Evolutionary conservation across 2,329 filamentous ascomycete species (phyloP), one percentile per base, ranked within the genome.

Genomic region (Aspergillus sp.): DNA sequence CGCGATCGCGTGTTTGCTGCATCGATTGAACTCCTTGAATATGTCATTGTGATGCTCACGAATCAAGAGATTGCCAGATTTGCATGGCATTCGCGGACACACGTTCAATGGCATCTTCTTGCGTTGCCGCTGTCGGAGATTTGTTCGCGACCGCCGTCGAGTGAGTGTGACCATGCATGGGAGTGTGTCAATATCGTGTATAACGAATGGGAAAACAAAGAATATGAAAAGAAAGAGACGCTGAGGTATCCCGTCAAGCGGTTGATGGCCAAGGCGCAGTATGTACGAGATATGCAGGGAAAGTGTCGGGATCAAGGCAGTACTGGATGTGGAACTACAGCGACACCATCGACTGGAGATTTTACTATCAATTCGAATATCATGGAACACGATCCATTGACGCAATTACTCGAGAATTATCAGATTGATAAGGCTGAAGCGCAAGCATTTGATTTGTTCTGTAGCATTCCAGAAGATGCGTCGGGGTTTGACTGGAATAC

Each of bases 21-120:
- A 0, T 82, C 85, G 2, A 76, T 90, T 27, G 86, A 90, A 56
- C 81, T 90, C 26, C 76, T 89, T 37, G 86, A 90, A 61, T 82
- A 86, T 58, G 79, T 79, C 12, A 71, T 83, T 39, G 72, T 86
- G 1, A 68, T 90, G 9, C 80, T 85, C 53, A 79, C 75, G 0
- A 83, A 88, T 52, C 70, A 74, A 31, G 70, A 75, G 9, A 83
- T 78, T 0, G 70, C 74, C 53, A 78, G 79, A 55, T 85, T 81
- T 81, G 73, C 76, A 33, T 85, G 82, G 82, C 68, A 83, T 0
- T 83, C 82, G 66, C 69, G 72, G 13, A 82, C 79, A 1, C 81
- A 83, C 45, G 75, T 81, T 51, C 82, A 84, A 55, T 85, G 81
- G 81, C 79, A 83, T 11, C n/a, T 12, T 8, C 66, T 39, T 76